Percentiles rank a stretch among this genome's conserved stretches.
phyloP scores from a whole-genome alignment of 106 monocot species.

The Allium fistulosum region DNA sequence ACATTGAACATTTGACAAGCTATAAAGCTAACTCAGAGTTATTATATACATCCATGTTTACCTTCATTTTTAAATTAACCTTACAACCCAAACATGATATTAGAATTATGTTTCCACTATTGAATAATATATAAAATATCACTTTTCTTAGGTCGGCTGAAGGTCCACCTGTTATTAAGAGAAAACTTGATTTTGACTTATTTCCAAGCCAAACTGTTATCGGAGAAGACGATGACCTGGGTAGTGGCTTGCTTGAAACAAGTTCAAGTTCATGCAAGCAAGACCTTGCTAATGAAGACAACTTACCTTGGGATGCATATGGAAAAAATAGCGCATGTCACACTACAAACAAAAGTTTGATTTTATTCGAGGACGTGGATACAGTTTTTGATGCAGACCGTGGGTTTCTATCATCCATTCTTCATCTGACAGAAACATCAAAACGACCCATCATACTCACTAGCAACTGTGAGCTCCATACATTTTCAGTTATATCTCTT shows the following conservation, averaged over 20 bases:
- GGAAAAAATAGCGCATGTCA: constrained; percentile 18
- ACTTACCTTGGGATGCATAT: background rate
- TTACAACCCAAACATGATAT: too few relatives aligned
- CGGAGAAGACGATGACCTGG: constrained; percentile 12
- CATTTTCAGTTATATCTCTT: background rate
- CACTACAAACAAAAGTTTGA: constrained; percentile 51
- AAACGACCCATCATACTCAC: constrained; percentile 98
- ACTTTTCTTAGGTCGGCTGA: constrained; percentile 47
- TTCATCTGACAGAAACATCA: constrained; percentile 76
- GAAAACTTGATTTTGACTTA: constrained; percentile 16
- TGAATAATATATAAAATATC: too few relatives aligned
- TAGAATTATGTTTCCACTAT: too few relatives aligned
- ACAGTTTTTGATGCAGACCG: constrained; percentile 85
- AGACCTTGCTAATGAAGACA: background rate
- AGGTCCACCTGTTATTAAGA: constrained; percentile 12
- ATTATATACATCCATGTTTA: too few relatives aligned
- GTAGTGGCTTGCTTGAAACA: constrained; percentile 11
- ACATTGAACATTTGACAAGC: too few relatives aligned
- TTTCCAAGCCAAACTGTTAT: constrained; percentile 7
- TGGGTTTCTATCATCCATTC: constrained; percentile 73
- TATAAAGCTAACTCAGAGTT: too few relatives aligned
- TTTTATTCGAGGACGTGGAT: constrained; percentile 96
- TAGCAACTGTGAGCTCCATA: constrained; percentile 65
- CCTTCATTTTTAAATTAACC: too few relatives aligned
- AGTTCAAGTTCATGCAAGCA: constrained; percentile 10